Evolutionary conservation across 2,329 filamentous ascomycete genomes (phyloP).

Genomic region (Venturia oleaginea): DNA sequence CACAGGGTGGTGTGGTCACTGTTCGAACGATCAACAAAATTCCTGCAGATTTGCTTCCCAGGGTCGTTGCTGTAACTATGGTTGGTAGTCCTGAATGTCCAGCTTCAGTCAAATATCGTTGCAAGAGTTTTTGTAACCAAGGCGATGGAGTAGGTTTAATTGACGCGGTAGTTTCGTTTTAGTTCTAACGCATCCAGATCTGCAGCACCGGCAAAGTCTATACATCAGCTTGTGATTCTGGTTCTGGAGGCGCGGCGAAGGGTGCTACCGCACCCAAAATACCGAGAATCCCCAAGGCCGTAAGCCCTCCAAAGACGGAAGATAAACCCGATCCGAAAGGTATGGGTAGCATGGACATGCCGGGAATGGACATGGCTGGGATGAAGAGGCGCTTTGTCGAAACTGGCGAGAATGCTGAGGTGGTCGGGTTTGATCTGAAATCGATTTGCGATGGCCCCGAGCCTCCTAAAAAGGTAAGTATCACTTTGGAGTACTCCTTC

Average conservation of each 20-base stretch:
- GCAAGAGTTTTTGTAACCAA: conserved; percentile 12
- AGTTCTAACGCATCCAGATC: not conserved
- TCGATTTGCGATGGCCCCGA: not conserved
- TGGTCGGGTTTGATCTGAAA: not conserved
- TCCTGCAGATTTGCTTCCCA: not conserved
- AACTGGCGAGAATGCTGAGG: not conserved
- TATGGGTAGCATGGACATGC: not conserved
- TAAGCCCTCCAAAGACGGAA: not conserved
- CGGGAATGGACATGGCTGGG: not conserved
- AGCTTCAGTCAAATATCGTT: conserved; percentile 6
- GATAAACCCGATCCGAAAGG: not conserved
- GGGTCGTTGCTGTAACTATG: conserved; percentile 12
- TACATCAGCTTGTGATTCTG: not conserved
- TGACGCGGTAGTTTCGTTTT: not conserved
- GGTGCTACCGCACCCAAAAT: not conserved
- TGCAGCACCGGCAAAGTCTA: not conserved
- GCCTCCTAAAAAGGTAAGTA: not conserved
- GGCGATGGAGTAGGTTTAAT: conserved; percentile 1
- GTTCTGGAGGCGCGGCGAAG: not conserved
- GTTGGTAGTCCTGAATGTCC: conserved; percentile 11
- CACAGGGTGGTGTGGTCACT: conserved; percentile 12
- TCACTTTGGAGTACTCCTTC: not conserved
- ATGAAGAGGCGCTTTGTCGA: not conserved
- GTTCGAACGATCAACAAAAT: conserved; percentile 10
- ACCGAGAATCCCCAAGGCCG: not conserved